Percentiles rank a stretch among this genome's conserved stretches.
Evolutionary conservation across 2,329 filamentous ascomycete genomes (phyloP).

Genomic region (Beauveria varroae): DNA sequence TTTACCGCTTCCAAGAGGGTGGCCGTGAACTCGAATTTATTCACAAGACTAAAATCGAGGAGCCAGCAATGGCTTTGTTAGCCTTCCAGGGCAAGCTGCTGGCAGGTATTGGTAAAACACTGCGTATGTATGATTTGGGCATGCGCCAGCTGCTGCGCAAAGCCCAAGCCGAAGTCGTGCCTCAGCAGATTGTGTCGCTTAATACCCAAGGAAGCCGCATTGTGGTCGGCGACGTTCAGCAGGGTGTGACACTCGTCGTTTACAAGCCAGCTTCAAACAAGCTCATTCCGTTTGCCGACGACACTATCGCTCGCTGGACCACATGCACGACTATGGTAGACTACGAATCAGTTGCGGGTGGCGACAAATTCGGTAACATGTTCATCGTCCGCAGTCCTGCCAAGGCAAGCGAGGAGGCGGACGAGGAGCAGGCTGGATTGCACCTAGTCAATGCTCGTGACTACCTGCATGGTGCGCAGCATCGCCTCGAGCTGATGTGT

Average conservation of each 20-base stretch:
- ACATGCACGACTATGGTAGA: slow-evolving; percentile 91
- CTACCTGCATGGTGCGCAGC: slow-evolving; percentile 84
- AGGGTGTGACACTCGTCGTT: slow-evolving; percentile 85
- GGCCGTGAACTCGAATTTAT: slow-evolving; percentile 90
- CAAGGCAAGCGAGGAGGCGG: slow-evolving; percentile 80
- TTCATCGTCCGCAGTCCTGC: slow-evolving; percentile 85
- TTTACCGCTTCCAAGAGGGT: slow-evolving; percentile 82
- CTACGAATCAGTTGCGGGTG: slow-evolving; percentile 90
- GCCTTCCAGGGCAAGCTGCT: slow-evolving; percentile 85
- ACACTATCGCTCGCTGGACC: slow-evolving; percentile 83
- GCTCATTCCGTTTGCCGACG: slow-evolving; percentile 88
- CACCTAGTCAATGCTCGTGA: slow-evolving; percentile 85
- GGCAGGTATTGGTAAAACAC: slow-evolving; percentile 73
- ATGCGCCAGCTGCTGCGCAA: slow-evolving; percentile 91
- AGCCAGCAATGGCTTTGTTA: slow-evolving; percentile 83
- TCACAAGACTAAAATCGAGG: slow-evolving; percentile 89
- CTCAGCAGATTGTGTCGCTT: slow-evolving; percentile 79
- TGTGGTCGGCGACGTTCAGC: slow-evolving; percentile 84
- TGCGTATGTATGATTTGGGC: slow-evolving; percentile 88
- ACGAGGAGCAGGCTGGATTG: slow-evolving; percentile 83
- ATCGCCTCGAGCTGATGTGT: slow-evolving; percentile 74
- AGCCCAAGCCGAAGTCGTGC: slow-evolving; percentile 69
- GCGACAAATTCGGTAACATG: slow-evolving; percentile 96
- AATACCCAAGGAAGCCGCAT: slow-evolving; percentile 89
- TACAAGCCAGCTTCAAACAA: slow-evolving; percentile 91